phyloP scores from a whole-genome alignment of 2,329 filamentous ascomycete species.

The Mycosphaerelloides madeirae region DNA sequence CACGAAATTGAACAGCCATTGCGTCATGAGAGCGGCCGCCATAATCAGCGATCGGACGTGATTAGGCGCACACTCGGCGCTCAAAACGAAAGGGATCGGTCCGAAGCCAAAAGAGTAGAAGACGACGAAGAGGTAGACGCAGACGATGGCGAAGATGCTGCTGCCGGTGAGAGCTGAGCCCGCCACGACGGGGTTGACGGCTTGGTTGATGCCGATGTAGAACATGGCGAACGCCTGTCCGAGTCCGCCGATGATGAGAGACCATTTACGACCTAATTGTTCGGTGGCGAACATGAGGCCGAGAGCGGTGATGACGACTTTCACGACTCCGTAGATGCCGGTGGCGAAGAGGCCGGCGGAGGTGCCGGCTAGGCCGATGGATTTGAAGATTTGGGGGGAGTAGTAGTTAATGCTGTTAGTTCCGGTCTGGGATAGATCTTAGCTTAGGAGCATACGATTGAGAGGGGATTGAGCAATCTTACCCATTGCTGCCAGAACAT shows the following conservation, averaged over 20 bases:
- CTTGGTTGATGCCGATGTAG: constrained; percentile 34
- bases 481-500: constrained; percentile 43
- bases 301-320: constrained; percentile 41
- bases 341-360: constrained; percentile 43
- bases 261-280: constrained; percentile 44
- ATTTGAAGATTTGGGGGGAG: constrained; percentile 42
- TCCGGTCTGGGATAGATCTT: constrained; percentile 29
- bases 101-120: constrained; percentile 47
- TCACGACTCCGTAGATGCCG: constrained; percentile 45
- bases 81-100: constrained; percentile 43
- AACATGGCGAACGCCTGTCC: constrained; percentile 45
- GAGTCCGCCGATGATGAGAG: constrained; percentile 38
- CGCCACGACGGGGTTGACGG: constrained; percentile 47
- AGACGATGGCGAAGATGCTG: constrained; percentile 49
- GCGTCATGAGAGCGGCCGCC: constrained; percentile 43
- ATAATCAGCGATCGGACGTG: constrained; percentile 39
- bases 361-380: constrained; percentile 37
- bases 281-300: constrained; percentile 44
- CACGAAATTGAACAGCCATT: constrained; percentile 40
- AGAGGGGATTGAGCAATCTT: constrained; percentile 21
- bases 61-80: constrained; percentile 33
- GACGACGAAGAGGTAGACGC: constrained; percentile 47
- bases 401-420: constrained; percentile 40
- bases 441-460: constrained; percentile 22
- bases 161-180: constrained; percentile 45